These are phyloP conservation scores for Eimeria nieschulzi DNA, from an alignment of 169 alveolate species.

Conservation along the genomic window DNA sequence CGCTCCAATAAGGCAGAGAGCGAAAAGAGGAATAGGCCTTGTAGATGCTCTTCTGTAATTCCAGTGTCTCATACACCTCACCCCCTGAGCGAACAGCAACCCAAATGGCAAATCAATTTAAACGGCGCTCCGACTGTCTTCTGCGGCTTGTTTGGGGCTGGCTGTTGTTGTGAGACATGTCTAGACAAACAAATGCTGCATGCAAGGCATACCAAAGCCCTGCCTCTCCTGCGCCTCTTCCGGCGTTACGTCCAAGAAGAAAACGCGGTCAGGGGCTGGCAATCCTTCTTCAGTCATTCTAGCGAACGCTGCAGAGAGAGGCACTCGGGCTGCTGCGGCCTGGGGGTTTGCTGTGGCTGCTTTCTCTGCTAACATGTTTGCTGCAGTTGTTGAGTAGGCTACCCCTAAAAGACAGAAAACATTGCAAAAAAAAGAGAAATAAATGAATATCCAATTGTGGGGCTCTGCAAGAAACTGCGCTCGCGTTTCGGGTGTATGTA, in stretches of 20 bases:
- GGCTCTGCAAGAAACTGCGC: too few species aligned
- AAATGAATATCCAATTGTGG: not conserved
- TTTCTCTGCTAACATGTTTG: not conserved
- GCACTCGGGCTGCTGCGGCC: not conserved
- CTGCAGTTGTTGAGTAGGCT: slow-evolving; percentile 8
- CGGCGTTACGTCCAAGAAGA: slow-evolving; percentile 1
- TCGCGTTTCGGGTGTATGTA: too few species aligned
- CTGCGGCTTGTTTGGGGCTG: too few species aligned
- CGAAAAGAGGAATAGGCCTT: not conserved
- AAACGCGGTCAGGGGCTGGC: not conserved
- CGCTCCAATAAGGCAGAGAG: not conserved
- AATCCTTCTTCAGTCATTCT: slow-evolving; percentile 2
- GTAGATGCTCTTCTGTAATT: not conserved
- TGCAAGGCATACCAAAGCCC: slow-evolving; percentile 22
- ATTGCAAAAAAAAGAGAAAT: not conserved
- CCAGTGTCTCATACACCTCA: not conserved
- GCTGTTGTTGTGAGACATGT: too few species aligned
- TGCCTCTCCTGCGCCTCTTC: not conserved
- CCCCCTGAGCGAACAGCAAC: not conserved
- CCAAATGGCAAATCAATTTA: too few species aligned
- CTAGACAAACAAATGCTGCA: too few species aligned
- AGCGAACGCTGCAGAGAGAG: not conserved
- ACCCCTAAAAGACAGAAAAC: not conserved
- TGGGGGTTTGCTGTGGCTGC: not conserved
- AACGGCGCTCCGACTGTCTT: too few species aligned